Base-by-base conservation (phyloP, 2,329 filamentous ascomycete species). In the Cyphellophora europaea region DNA sequence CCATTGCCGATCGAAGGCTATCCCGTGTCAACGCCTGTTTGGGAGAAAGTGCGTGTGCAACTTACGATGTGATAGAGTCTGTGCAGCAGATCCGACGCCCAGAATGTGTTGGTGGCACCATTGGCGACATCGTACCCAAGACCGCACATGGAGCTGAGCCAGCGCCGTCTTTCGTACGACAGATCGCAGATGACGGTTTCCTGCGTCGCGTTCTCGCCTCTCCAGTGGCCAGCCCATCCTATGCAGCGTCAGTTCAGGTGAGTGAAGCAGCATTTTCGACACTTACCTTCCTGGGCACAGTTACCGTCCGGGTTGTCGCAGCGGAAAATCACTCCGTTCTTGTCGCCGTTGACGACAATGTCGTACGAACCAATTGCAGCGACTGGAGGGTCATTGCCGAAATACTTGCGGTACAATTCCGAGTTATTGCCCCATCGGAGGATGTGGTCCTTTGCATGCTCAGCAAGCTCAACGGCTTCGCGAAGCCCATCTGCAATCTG, bases 151-250 rank as follows among this genome's bases (percentile, higher is more conserved):
- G 67, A 66, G 33, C 68, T 62, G 5, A 83, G 67, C 13, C 66
- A 67, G 21, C 66, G 68, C 32, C 78, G 73, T 30, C 65, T 66
- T 23, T 59, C 50, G 55, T 74, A 83, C 2, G 76, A 80, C 2
- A 72, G 61, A 4, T 69, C 66, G 56, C 79, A 83, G 55, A 83
- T 82, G 44, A 82, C 79, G 2, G 78, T 83, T 55, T 83, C 77
- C 1, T 65, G 57, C 3, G 76, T 75, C 2, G 69, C 77, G 41
- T 82, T 82, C 16, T 55, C 50, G 28, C 78, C 78, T 36, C 79
- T 72, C 72, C 72, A 80, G 61, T 83, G 78, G 19, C 79, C 79
- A 30, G 65, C 79, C 69, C 71, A 82, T 33, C 62, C 76, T 80
- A 27, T 33, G 6, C 15, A 13, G 18, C 10, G 27, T 30, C n/a